Conservation (phyloP, 768 basidiomycete genomes). For the Daedaleopsis sinensis region DNA sequence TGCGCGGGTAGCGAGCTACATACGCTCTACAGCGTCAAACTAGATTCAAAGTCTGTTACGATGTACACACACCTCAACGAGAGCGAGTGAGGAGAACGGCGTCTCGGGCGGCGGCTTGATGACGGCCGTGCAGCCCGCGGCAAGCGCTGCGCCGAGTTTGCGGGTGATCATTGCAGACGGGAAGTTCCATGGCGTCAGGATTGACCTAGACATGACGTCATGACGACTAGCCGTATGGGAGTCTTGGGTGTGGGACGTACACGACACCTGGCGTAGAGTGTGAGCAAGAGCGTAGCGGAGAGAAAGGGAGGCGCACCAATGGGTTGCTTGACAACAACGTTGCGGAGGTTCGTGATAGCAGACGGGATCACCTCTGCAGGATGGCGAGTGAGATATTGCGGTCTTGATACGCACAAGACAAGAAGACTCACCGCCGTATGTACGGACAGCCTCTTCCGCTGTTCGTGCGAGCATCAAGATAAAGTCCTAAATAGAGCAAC, state of each 20-base stretch:
- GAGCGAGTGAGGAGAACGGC: slow-evolving; percentile 88
- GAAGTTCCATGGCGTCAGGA: slow-evolving; percentile 91
- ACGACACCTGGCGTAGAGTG: slow-evolving; percentile 43
- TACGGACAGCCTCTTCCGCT: slow-evolving; percentile 92
- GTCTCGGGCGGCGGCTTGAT: slow-evolving; percentile 96
- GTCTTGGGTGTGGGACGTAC: slow-evolving; percentile 42
- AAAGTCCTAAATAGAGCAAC: not conserved
- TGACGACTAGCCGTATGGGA: not conserved
- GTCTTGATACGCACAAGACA: not conserved
- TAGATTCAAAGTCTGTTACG: not conserved
- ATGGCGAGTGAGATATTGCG: not conserved
- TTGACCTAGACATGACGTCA: slow-evolving; percentile 51
- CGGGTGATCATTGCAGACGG: slow-evolving; percentile 94
- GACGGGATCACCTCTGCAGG: slow-evolving; percentile 80
- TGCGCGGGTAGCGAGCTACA: slow-evolving; percentile 80
- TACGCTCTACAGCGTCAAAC: not conserved
- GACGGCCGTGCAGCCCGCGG: slow-evolving; percentile 95
- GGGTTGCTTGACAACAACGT: slow-evolving; percentile 93
- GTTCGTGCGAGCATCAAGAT: slow-evolving; percentile 15
- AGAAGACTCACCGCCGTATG: slow-evolving; percentile 72
- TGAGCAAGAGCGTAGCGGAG: not conserved
- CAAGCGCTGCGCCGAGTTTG: slow-evolving; percentile 87
- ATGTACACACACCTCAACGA: slow-evolving; percentile 68
- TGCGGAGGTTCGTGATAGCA: slow-evolving; percentile 66
- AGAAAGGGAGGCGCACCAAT: slow-evolving; percentile 52